phyloP scores from a whole-genome alignment of 345 rosid species.

The Dipteronia sinensis region DNA sequence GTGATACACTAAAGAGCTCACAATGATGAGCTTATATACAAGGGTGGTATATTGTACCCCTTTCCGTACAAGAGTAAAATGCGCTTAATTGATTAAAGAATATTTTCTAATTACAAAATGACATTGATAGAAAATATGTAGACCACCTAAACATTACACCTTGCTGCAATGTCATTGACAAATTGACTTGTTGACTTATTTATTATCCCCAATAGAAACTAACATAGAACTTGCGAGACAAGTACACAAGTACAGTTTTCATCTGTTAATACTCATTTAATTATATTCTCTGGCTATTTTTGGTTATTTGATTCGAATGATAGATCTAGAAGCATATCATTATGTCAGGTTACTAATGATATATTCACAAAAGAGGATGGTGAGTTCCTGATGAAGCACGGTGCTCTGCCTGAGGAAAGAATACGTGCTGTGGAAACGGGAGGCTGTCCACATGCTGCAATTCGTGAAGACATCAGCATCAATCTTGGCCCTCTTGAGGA shows the following conservation, averaged over 20 bases:
- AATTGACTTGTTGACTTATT: too few relatives aligned
- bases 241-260: background rate
- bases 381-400: conserved; percentile 89
- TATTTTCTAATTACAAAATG: too few relatives aligned
- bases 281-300: background rate
- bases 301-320: conserved; percentile 18
- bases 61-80: too few relatives aligned
- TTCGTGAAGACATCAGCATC: conserved; percentile 97
- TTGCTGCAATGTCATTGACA: too few relatives aligned
- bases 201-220: background rate
- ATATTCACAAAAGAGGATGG: conserved; percentile 98
- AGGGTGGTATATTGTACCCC: too few relatives aligned
- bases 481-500: conserved; percentile 98
- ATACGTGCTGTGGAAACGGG: conserved; percentile 95
- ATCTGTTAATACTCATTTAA: background rate
- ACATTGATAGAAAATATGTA: too few relatives aligned
- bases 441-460: conserved; percentile 98
- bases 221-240: background rate
- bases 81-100: too few relatives aligned
- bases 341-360: conserved; percentile 86
- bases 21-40: too few relatives aligned
- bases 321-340: conserved; percentile 4
- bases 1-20: too few relatives aligned
- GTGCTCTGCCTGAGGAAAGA: conserved; percentile 91
- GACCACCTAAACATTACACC: too few relatives aligned